These are phyloP conservation scores for Candida broadrunensis DNA, from an alignment of 805 yeast species.

Conservation along the genomic window DNA sequence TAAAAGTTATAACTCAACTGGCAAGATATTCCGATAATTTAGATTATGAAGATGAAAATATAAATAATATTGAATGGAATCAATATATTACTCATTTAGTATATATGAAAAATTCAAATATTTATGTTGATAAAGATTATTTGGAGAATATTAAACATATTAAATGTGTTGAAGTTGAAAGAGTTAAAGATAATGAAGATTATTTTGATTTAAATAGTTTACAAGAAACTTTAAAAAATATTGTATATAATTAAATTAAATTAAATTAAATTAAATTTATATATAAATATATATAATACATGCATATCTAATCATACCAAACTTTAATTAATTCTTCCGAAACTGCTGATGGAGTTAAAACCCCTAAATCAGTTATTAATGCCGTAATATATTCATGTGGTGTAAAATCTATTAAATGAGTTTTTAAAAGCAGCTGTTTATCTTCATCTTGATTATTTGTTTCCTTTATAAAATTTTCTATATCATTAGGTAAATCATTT, in stretches of 20 bases:
- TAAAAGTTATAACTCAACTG: constrained; percentile 54
- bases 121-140: constrained; percentile 43
- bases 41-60: constrained; percentile 9
- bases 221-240: constrained; percentile 19
- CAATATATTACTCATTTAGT: constrained; percentile 63
- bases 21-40: constrained; percentile 47
- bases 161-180: constrained; percentile 40
- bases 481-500: constrained; percentile 71
- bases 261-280: not conserved
- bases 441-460: constrained; percentile 17
- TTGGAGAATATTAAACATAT: constrained; percentile 42
- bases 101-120: constrained; percentile 49
- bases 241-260: constrained; percentile 6
- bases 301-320: constrained; percentile 78
- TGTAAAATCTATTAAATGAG: constrained; percentile 75
- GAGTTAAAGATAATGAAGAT: constrained; percentile 19
- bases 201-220: constrained; percentile 44
- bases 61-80: constrained; percentile 28
- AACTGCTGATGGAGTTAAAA: constrained; percentile 94
- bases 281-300: constrained; percentile 5
- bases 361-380: constrained; percentile 93
- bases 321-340: constrained; percentile 97
- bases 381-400: constrained; percentile 96
- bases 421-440: constrained; percentile 20
- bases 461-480: constrained; percentile 20